Conservation (phyloP, 108 stramenopile species). For the Nannochloropsis salina region DNA sequence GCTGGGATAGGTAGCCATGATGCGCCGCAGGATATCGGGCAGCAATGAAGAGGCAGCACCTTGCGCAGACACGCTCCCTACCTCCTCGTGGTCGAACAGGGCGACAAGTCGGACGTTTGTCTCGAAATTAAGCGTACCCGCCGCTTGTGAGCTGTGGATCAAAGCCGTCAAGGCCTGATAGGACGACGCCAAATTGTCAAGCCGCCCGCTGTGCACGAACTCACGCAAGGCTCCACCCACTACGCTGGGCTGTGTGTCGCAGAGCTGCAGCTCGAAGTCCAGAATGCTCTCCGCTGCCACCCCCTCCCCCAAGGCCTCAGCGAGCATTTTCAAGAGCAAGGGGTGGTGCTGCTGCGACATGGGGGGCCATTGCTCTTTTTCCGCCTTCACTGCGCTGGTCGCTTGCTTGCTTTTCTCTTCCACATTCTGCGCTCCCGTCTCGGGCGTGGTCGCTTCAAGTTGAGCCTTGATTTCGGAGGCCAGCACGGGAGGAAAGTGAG, state of each 20-base stretch:
- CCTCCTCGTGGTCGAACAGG: slow-evolving; percentile 97
- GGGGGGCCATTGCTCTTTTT: slow-evolving; percentile 8
- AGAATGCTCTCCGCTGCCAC: slow-evolving; percentile 56
- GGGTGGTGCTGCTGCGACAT: slow-evolving; percentile 70
- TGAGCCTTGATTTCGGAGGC: slow-evolving; percentile 67
- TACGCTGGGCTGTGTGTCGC: slow-evolving; percentile 78
- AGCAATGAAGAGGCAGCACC: slow-evolving; percentile 62
- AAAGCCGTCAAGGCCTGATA: slow-evolving; percentile 53
- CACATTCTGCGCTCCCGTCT: slow-evolving; percentile 38
- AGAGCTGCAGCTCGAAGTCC: slow-evolving; percentile 86
- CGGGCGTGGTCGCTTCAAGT: slow-evolving; percentile 56
- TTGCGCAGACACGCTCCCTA: slow-evolving; percentile 63
- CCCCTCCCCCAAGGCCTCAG: slow-evolving; percentile 56
- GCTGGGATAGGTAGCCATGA: slow-evolving; percentile 31
- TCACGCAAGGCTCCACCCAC: slow-evolving; percentile 76
- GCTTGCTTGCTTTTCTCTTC: slow-evolving; percentile 47
- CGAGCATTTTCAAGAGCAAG: slow-evolving; percentile 66
- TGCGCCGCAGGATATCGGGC: slow-evolving; percentile 67
- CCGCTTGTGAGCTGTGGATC: not conserved
- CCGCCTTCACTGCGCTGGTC: not conserved
- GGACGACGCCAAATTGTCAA: slow-evolving; percentile 90
- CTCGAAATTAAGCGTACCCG: slow-evolving; percentile 50
- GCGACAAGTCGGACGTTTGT: slow-evolving; percentile 71
- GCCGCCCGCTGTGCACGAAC: slow-evolving; percentile 80
- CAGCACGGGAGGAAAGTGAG: slow-evolving; percentile 79